Conservation (phyloP, 345 rosid genomes). For the Hirschfeldia incana region DNA sequence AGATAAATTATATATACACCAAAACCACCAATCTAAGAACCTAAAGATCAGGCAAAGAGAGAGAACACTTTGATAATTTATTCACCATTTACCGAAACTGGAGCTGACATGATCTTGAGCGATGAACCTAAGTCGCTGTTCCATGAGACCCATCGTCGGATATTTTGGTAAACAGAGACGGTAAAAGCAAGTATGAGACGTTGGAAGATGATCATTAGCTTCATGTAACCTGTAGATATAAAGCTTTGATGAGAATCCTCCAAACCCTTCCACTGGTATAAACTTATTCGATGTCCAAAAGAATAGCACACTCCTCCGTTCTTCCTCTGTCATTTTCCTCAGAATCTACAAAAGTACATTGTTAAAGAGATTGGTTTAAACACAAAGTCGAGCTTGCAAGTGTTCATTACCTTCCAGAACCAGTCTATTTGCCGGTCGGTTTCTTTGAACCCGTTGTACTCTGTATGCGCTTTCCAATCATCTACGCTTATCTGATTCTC, state of each 20-base stretch:
- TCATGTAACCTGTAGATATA: slow-evolving; percentile 62
- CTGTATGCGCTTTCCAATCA: slow-evolving; percentile 88
- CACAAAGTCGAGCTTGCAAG: neutral
- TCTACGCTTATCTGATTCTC: slow-evolving; percentile 59
- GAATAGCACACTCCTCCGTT: slow-evolving; percentile 64
- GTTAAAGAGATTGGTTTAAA: neutral
- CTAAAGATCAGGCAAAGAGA: slow-evolving; percentile 11
- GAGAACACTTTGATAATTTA: neutral
- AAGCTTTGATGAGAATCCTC: slow-evolving; percentile 73
- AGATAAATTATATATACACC: slow-evolving; percentile 31
- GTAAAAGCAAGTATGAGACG: slow-evolving; percentile 90
- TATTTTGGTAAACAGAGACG: slow-evolving; percentile 77
- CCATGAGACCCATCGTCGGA: slow-evolving; percentile 62
- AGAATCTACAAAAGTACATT: slow-evolving; percentile 56
- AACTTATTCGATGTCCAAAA: slow-evolving; percentile 86
- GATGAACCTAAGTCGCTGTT: slow-evolving; percentile 57
- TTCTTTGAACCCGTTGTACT: slow-evolving; percentile 74
- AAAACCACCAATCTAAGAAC: slow-evolving; percentile 28
- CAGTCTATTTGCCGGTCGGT: slow-evolving; percentile 74
- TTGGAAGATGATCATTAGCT: slow-evolving; percentile 61
- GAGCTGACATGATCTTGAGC: slow-evolving; percentile 87
- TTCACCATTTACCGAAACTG: slow-evolving; percentile 90
- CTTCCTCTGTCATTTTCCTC: slow-evolving; percentile 65
- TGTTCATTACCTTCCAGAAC: slow-evolving; percentile 84
- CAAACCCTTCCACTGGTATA: slow-evolving; percentile 88